Base-by-base conservation (phyloP, 1,139 yeast genomes). In the Scheffersomyces stambukii region DNA sequence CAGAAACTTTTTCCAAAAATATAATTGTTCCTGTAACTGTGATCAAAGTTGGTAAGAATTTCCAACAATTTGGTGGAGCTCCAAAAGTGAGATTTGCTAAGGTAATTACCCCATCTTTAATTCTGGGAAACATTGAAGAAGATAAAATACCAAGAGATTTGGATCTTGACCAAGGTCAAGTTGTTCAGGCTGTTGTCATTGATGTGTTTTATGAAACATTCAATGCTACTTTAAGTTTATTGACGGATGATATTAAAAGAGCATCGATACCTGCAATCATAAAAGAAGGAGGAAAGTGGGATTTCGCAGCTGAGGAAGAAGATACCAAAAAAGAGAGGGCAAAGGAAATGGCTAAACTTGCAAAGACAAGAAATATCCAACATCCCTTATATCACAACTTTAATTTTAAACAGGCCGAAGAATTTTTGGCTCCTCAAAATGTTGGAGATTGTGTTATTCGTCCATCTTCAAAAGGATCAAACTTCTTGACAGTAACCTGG, bases 361-460 rank as follows among this genome's bases (percentile, higher is more conserved):
- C 72, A 8, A 65, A 60, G 40, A 59, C 67, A n/a, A 71, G 95
- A 51, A 82, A 85, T 41, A 75, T 91, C 45, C 93, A 88, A 52
- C 99, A 91, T 63, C 95, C 96, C 24, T 74, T 83, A 50, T 91
- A 85, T 70, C 83, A 77, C 43, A 81, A 84, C 39, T 81, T 89
- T 64, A 84, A 77, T 46, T 75, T 82, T 38, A 71, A 70, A 37
- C 96, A 91, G 60, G 97, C 99, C 0, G 97, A 91, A 56, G 95
- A 85, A 46, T 89, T 72, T 46, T 69, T 91, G 48, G 96, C 96
- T 8, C 84, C 95, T 10, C 75, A 83, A 54, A 76, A 80, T 26
- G 81, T 89, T 36, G 99, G 99, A 28, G 96, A 86, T 46, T 76
- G 88, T 60, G 95, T 93, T 18, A 85, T 91, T 34, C 76, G 99